Conservation (phyloP, 2,329 filamentous ascomycete genomes). For the Fusarium napiforme region DNA sequence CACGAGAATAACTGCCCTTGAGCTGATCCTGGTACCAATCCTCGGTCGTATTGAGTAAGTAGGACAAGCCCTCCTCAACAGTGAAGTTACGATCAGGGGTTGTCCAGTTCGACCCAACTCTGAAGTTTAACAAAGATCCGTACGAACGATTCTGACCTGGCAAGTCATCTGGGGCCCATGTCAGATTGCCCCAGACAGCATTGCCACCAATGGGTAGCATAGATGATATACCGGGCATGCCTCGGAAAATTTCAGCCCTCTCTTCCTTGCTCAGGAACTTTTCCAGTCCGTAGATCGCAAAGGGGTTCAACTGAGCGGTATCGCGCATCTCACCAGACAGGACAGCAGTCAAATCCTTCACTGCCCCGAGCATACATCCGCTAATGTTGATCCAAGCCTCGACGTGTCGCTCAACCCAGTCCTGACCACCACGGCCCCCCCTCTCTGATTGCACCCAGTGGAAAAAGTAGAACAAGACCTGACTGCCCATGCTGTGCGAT, state of each 20-base stretch:
- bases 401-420: conserved; percentile 90
- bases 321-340: conserved; percentile 98
- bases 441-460: conserved; percentile 82
- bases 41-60: conserved; percentile 81
- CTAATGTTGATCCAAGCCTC: conserved; percentile 99
- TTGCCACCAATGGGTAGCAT: conserved; percentile 97
- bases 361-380: conserved; percentile 95
- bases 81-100: conserved; percentile 81
- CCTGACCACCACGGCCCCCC: conserved; percentile 82
- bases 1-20: conserved; percentile 82
- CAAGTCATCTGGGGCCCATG: conserved; percentile 87
- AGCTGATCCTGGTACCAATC: conserved; percentile 86
- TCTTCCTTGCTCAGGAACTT: conserved; percentile 94
- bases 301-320: conserved; percentile 94
- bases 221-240: conserved; percentile 95
- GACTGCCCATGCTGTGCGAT: conserved; percentile 97
- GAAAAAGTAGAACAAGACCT: conserved; percentile 88
- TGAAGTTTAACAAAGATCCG: conserved; percentile 88
- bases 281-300: conserved; percentile 96
- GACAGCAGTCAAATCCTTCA: conserved; percentile 90
- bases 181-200: conserved; percentile 91
- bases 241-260: conserved; percentile 90
- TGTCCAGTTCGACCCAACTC: conserved; percentile 70
- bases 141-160: conserved; percentile 78
- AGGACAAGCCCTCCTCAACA: conserved; percentile 78